phyloP scores from a whole-genome alignment of 1,284 basidiomycete genomes.

The Agroathelia rolfsii region DNA sequence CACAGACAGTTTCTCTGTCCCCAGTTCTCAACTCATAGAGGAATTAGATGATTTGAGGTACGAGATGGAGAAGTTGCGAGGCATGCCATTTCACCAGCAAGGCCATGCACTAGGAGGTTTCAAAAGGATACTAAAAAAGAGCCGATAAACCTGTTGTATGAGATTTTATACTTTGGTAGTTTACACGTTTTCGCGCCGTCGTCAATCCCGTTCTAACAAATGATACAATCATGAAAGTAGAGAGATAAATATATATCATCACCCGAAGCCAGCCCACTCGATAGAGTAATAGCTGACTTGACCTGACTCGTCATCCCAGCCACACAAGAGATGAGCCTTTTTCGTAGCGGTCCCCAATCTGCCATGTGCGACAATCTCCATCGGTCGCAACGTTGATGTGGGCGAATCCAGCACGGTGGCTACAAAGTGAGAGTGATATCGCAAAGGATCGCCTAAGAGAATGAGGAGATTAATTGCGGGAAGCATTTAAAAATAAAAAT shows the following conservation, averaged over 20 bases:
- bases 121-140: too few species aligned
- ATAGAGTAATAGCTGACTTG: constrained; percentile 72
- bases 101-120: too few species aligned
- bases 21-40: too few species aligned
- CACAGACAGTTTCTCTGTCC: too few species aligned
- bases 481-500: constrained; percentile 1
- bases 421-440: constrained; percentile 96
- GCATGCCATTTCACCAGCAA: too few species aligned
- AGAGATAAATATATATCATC: constrained; percentile 13
- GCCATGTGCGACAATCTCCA: constrained; percentile 93
- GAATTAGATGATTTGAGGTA: too few species aligned
- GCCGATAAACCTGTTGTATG: too few species aligned
- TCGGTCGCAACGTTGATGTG: constrained; percentile 55
- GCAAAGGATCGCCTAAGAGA: constrained; percentile 76
- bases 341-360: constrained; percentile 95
- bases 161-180: too few species aligned
- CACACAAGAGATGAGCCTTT: constrained; percentile 88
- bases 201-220: too few species aligned
- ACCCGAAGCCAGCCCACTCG: constrained; percentile 91
- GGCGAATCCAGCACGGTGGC: constrained; percentile 71
- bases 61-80: too few species aligned
- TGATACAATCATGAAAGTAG: too few species aligned
- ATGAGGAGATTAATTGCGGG: constrained; percentile 4
- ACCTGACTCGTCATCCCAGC: constrained; percentile 68
- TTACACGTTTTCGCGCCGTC: too few species aligned